These are phyloP conservation scores for Metschnikowia baotianmanensis DNA, from an alignment of 805 yeast genomes.

Conservation along the genomic window DNA sequence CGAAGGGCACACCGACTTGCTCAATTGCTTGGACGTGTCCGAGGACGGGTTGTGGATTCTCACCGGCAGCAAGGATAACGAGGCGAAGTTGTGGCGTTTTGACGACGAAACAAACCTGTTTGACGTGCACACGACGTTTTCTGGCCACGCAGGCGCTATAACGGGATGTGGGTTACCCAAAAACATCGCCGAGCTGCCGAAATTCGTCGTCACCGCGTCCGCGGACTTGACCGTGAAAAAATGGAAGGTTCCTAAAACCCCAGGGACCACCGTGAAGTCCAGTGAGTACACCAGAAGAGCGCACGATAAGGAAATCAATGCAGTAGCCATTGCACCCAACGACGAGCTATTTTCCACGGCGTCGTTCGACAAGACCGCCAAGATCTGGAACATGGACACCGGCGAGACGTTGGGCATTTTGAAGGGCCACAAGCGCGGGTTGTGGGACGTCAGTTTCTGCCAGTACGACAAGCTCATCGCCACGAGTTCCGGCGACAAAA, in stretches of 20 bases:
- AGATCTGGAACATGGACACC: constrained; percentile 80
- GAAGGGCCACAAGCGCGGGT: constrained; percentile 89
- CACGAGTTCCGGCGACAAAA: constrained; percentile 92
- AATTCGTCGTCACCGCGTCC: constrained; percentile 76
- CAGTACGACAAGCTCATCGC: constrained; percentile 71
- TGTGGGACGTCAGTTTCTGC: constrained; percentile 88
- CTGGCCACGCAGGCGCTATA: constrained; percentile 86
- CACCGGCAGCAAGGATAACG: constrained; percentile 86
- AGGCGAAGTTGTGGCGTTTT: constrained; percentile 80
- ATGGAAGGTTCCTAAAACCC: constrained; percentile 69
- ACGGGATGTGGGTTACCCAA: constrained; percentile 78
- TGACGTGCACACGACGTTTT: constrained; percentile 56
- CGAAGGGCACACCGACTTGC: constrained; percentile 83
- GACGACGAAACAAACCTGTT: constrained; percentile 41
- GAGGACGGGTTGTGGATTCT: constrained; percentile 86
- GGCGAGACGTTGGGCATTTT: constrained; percentile 87
- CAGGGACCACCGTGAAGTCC: constrained; percentile 40
- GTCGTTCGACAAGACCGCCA: constrained; percentile 88
- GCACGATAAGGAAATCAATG: constrained; percentile 93
- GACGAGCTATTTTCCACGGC: constrained; percentile 89
- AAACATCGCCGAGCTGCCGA: constrained; percentile 47
- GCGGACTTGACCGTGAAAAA: constrained; percentile 81
- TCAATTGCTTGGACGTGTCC: constrained; percentile 76
- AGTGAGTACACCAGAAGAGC: constrained; percentile 93
- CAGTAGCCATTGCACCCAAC: constrained; percentile 86